A percentile compares a stretch with the other conserved stretches of the same genome.
phyloP scores from a whole-genome alignment of 805 yeast genomes.

The Komagataella kurtzmanii region DNA sequence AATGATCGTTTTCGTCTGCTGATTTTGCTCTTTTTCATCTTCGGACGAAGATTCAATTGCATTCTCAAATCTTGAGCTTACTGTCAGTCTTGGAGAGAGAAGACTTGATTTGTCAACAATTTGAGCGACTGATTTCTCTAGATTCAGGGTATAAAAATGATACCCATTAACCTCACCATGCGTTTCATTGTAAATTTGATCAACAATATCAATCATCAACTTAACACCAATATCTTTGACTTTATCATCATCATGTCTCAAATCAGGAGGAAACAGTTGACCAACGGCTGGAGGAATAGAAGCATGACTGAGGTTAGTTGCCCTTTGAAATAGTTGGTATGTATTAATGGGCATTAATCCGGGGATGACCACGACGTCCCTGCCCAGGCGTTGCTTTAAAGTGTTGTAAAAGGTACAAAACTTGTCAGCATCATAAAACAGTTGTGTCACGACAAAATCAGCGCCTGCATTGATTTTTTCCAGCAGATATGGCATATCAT shows the following conservation, averaged over 20 bases:
- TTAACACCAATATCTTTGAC: conserved; percentile 80
- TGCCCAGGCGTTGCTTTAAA: conserved; percentile 28
- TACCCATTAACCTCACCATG: conserved; percentile 58
- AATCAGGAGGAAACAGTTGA: conserved; percentile 38
- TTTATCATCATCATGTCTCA: conserved; percentile 60
- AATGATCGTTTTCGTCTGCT: conserved; percentile 42
- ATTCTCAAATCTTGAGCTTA: conserved; percentile 19
- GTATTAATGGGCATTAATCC: conserved; percentile 91
- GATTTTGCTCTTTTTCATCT: conserved; percentile 8
- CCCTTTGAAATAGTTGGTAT: conserved; percentile 68
- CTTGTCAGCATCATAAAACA: conserved; percentile 78
- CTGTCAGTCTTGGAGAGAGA: conserved; percentile 30
- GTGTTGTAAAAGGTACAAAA: conserved; percentile 51
- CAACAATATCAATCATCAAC: conserved; percentile 48
- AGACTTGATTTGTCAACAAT: conserved; percentile 53
- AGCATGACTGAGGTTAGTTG: conserved; percentile 83
- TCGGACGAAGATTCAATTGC: conserved; percentile 14
- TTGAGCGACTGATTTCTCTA: conserved; percentile 86
- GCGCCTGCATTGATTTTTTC: conserved; percentile 93
- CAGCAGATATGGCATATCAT: conserved; percentile 67
- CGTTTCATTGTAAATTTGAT: conserved; percentile 38
- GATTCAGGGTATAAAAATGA: conserved; percentile 85
- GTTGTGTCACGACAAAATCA: conserved; percentile 81
- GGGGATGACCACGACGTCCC: conserved; percentile 54
- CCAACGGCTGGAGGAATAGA: conserved; percentile 50